phyloP scores from a whole-genome alignment of 192 early-diverging fungal species.

The Entomortierella lignicola region DNA sequence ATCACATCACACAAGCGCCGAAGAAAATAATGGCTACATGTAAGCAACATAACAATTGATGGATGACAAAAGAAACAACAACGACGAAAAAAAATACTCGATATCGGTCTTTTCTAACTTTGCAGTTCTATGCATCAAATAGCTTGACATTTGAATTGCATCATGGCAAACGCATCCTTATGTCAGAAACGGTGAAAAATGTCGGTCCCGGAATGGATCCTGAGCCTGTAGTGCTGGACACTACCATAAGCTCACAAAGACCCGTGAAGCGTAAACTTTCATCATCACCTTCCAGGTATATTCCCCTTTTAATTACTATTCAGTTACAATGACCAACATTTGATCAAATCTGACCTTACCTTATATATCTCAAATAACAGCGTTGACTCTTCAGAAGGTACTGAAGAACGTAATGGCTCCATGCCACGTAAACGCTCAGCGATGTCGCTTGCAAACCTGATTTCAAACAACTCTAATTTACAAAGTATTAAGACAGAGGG shows the following conservation, averaged over 20 bases:
- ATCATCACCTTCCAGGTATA: conserved; percentile 19
- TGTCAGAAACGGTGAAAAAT: conserved; percentile 40
- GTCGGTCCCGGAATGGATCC: conserved; percentile 38
- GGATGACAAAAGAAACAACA: background rate
- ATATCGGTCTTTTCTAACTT: background rate
- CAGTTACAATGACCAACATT: too few relatives aligned
- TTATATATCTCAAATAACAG: background rate
- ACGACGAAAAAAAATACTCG: background rate
- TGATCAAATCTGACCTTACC: too few relatives aligned
- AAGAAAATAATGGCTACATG: conserved; percentile 20
- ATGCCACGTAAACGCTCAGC: conserved; percentile 34
- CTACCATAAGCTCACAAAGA: background rate
- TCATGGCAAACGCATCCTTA: conserved; percentile 46
- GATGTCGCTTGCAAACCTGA: conserved; percentile 31
- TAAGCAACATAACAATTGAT: conserved; percentile 5
- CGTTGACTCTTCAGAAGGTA: background rate
- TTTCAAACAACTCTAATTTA: conserved; percentile 16
- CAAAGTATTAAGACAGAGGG: background rate
- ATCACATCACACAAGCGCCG: conserved; percentile 17
- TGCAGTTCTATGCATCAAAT: background rate
- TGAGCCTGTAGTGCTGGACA: conserved; percentile 14
- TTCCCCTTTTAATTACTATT: too few relatives aligned
- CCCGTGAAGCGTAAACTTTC: conserved; percentile 35
- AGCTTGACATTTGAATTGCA: conserved; percentile 45
- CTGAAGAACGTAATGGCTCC: background rate